These are phyloP conservation scores for Canariomyces notabilis DNA, from an alignment of 2,329 filamentous ascomycete genomes.

Conservation along the genomic window DNA sequence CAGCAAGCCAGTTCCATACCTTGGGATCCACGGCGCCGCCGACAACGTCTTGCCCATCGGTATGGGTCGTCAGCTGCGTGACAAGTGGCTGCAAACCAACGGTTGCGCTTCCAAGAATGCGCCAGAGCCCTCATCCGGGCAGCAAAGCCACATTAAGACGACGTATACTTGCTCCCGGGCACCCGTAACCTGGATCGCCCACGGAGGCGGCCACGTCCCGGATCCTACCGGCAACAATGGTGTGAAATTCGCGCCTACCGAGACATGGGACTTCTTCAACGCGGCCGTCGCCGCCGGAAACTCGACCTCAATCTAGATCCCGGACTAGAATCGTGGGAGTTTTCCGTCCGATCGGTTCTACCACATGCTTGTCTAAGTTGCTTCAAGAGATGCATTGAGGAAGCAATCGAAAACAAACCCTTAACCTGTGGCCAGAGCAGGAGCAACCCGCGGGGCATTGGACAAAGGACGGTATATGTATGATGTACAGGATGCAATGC, in stretches of 20 bases:
- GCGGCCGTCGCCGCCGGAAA: slow-evolving; percentile 1
- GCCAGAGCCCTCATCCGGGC: slow-evolving; percentile 6
- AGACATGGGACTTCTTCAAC: slow-evolving; percentile 22
- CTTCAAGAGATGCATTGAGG: too few species aligned
- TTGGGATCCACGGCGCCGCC: slow-evolving; percentile 12
- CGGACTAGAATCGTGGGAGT: too few species aligned
- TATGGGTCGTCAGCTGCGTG: slow-evolving; percentile 14
- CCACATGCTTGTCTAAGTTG: too few species aligned
- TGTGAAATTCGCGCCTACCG: slow-evolving; percentile 18
- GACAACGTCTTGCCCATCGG: slow-evolving; percentile 13
- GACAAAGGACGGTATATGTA: too few species aligned
- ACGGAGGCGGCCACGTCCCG: slow-evolving; percentile 10
- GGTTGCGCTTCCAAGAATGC: slow-evolving; percentile 11
- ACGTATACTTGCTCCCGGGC: slow-evolving; percentile 12
- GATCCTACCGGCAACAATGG: slow-evolving; percentile 17
- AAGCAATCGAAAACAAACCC: too few species aligned
- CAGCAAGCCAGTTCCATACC: slow-evolving; percentile 17
- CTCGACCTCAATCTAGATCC: neutral
- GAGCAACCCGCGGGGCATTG: too few species aligned
- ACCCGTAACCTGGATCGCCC: slow-evolving; percentile 13
- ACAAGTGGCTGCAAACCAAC: slow-evolving; percentile 16
- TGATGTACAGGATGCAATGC: too few species aligned
- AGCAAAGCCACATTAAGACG: slow-evolving; percentile 10
- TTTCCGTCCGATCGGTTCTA: too few species aligned
- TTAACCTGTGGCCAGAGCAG: too few species aligned